Evolutionary conservation across 306 rosid species (phyloP).

Genomic region (Calophaca sinica): DNA sequence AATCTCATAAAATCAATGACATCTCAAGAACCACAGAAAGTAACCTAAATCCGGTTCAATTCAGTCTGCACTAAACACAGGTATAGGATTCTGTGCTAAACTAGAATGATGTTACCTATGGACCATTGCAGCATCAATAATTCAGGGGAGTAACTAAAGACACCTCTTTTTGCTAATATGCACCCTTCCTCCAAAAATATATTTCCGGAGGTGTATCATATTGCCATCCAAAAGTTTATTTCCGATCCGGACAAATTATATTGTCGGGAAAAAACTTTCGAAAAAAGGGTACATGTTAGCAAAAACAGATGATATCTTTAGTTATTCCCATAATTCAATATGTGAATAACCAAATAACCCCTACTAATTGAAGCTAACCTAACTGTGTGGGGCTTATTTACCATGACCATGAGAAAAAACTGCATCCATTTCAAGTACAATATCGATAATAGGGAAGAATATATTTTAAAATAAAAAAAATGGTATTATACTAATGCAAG

Average conservation of each 20-base stretch:
- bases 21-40: constrained; percentile 17
- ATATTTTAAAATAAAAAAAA: constrained; percentile 7
- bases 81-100: background rate
- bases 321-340: background rate
- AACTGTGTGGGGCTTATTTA: constrained; percentile 2
- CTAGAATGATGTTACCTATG: background rate
- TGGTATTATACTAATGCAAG: constrained; percentile 27
- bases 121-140: background rate
- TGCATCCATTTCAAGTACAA: constrained; percentile 17
- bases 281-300: too few relatives aligned
- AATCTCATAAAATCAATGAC: background rate
- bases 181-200: too few relatives aligned
- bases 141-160: too few relatives aligned
- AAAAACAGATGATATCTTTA: too few relatives aligned
- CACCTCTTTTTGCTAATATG: too few relatives aligned
- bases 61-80: constrained; percentile 4
- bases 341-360: background rate
- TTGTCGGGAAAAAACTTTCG: too few relatives aligned
- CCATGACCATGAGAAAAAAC: constrained; percentile 27
- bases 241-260: too few relatives aligned
- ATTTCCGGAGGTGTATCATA: too few relatives aligned
- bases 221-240: too few relatives aligned
- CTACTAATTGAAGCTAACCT: background rate
- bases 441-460: constrained; percentile 21
- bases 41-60: constrained; percentile 13